Evolutionary conservation across 345 rosid species (phyloP).

Genomic region (Rhodamnia argentea): DNA sequence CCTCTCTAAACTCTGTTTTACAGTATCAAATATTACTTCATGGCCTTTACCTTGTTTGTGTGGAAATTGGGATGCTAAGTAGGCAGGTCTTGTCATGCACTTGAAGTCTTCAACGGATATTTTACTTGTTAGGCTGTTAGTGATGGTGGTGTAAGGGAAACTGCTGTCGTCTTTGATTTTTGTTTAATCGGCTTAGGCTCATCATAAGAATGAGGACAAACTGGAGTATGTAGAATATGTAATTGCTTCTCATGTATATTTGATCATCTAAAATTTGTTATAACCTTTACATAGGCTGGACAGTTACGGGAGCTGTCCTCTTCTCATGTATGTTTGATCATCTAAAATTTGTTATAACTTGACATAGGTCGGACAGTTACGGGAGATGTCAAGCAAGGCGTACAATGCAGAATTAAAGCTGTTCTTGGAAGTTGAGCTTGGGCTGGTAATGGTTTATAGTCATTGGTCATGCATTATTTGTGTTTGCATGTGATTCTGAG

Average conservation of each 20-base stretch:
- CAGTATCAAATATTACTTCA: not conserved
- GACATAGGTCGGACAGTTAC: conserved; percentile 82
- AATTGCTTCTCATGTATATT: not conserved
- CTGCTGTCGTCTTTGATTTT: not conserved
- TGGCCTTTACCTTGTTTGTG: not conserved
- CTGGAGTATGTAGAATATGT: not conserved
- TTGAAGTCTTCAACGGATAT: not conserved
- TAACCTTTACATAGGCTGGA: conserved; percentile 53
- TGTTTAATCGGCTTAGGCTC: not conserved
- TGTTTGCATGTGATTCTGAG: not conserved
- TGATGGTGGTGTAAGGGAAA: not conserved
- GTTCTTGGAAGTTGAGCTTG: conserved; percentile 81
- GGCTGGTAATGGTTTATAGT: conserved; percentile 32
- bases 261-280: not conserved
- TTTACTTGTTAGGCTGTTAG: not conserved
- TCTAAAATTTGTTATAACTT: not conserved
- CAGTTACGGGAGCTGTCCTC: conserved; percentile 66
- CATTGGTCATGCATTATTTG: not conserved
- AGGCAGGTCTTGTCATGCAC: not conserved
- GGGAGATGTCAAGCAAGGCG: conserved; percentile 71
- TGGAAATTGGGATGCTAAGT: not conserved
- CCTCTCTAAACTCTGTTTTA: not conserved
- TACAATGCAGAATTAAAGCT: conserved; percentile 75
- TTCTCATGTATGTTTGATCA: not conserved
- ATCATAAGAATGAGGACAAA: not conserved